Base-by-base conservation (phyloP, 768 basidiomycete species). In the Leccinum pellstonianum region DNA sequence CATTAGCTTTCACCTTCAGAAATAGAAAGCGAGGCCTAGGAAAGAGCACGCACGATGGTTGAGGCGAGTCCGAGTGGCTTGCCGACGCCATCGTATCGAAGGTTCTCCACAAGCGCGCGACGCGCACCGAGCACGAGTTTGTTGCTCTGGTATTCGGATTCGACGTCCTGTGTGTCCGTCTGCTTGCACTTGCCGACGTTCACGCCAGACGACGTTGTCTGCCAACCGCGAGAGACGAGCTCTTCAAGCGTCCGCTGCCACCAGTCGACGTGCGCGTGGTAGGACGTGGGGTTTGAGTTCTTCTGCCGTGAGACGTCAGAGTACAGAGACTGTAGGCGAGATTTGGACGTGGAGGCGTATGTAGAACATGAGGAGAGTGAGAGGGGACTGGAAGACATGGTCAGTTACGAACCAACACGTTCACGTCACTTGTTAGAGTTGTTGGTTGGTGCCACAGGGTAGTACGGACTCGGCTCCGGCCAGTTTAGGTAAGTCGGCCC, bases 271-370 rank as follows among this genome's bases (percentile, higher is more conserved):
- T 91, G 91, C 11, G 91, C 84, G 52, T 84, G 75, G 71, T 87
- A 97, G 4, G 91, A 87, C 2, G 88, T 81, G 0, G 93, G 90
- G 71, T 98, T 95, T 1, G 92, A 88, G 52, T 84, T 77, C 66
- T 89, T 91, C 75, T 95, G 93, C 12, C 86, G 79, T 0, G 90
- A 85, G 58, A 95, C 86, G 68, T 95, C 93, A 8, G 94, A 90
- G 75, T 95, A 98, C 7, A 98, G 79, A 0, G 93, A 85, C 62
- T 90, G 86, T 0, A 93, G 78, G 8, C 91, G 85, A 23, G 81
- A 67, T 10, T 66, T 73, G 15, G 75, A 71, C 3, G 67, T 74
- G 10, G 70, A 66, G 12, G 64, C 61, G 14, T 73, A 75, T 19
- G 67, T 68, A 55, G 70, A 56, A 12, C 70, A 69, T 2, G 68